Base-by-base conservation (phyloP, 805 yeast genomes). In the Saccharomycodes ludwigii region DNA sequence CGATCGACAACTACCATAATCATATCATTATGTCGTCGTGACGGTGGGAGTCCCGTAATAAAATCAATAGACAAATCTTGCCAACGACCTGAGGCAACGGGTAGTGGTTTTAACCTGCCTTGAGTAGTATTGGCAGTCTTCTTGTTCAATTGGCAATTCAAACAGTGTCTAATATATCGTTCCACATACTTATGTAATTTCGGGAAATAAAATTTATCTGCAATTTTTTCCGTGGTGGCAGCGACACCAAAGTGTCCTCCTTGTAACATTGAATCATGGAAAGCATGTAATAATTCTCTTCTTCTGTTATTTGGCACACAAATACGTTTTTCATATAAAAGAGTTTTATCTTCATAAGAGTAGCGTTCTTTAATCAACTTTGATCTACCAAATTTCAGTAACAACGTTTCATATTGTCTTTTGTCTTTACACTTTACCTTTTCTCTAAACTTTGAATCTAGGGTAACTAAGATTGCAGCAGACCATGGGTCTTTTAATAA, bases 61-160 rank as follows among this genome's bases (percentile, higher is more conserved):
- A 44, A 43, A 22, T 43, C 46, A 18, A 40, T 32, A 5, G 46
- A 29, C 1, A 43, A 35, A 20, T 34, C 40, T 7, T 18, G 14
- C 48, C 48, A 43, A 11, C 43, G 29, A 16, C 40, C 33, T 21
- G 34, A 30, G 3, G 46, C 38, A 2, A 42, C 23, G 3, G 24
- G 30, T 8, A 35, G 25, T 3, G 44, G 41, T 18, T 14, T 15
- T 5, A 32, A 6, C 7, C 33, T 25, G 3, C 42, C 44, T 14
- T 40, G 40, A 4, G 24, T 9, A 4, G 19, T 10, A 1, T 30
- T 33, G 9, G 29, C 24, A 16, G 37, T 27, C 3, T 13, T 3
- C n/a, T 32, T 32, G 5, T 23, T 27, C n/a, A 37, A n/a, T 22
- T 37, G 39, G 25, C 34, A 39, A 8, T 39, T 34, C 1, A 14